phyloP scores from a whole-genome alignment of 1,284 basidiomycete genomes.

The Phellopilus nigrolimitatus region DNA sequence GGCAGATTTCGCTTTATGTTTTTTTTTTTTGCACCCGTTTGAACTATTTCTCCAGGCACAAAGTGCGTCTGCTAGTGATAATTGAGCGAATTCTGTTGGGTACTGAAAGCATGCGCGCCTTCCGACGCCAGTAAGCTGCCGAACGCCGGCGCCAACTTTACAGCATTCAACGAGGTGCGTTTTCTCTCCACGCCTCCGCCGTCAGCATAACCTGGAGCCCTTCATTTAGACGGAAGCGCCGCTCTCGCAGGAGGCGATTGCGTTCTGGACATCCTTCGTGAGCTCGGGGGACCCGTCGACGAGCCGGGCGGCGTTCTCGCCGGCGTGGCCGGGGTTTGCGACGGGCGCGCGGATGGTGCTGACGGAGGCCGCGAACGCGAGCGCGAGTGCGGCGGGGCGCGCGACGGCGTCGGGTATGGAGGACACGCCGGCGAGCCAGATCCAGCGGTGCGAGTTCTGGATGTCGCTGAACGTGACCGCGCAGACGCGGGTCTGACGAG shows the following conservation, averaged over 20 bases:
- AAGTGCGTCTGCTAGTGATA: constrained; percentile 30
- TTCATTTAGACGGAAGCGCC: constrained; percentile 34
- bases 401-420: constrained; percentile 30
- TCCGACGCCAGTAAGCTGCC: too few relatives aligned
- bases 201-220: neutral
- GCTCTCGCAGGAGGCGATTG: constrained; percentile 38
- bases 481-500: constrained; percentile 25
- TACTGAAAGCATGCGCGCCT: too few relatives aligned
- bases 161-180: constrained; percentile 35
- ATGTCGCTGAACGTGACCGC: constrained; percentile 34
- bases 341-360: constrained; percentile 24
- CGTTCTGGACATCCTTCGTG: constrained; percentile 43
- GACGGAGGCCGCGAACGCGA: constrained; percentile 19
- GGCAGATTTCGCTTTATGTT: constrained; percentile 12
- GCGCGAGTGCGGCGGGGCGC: neutral
- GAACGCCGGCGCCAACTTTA: constrained; percentile 38
- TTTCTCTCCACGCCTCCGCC: constrained; percentile 4
- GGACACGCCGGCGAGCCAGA: constrained; percentile 29
- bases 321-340: constrained; percentile 29
- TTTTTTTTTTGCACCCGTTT: too few relatives aligned
- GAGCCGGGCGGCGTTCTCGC: constrained; percentile 28
- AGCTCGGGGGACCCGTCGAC: constrained; percentile 34
- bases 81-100: neutral
- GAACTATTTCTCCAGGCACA: constrained; percentile 31
- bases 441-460: constrained; percentile 37